Conservation (phyloP, 768 basidiomycete genomes). For the Tylopilus cervinicoccineus region DNA sequence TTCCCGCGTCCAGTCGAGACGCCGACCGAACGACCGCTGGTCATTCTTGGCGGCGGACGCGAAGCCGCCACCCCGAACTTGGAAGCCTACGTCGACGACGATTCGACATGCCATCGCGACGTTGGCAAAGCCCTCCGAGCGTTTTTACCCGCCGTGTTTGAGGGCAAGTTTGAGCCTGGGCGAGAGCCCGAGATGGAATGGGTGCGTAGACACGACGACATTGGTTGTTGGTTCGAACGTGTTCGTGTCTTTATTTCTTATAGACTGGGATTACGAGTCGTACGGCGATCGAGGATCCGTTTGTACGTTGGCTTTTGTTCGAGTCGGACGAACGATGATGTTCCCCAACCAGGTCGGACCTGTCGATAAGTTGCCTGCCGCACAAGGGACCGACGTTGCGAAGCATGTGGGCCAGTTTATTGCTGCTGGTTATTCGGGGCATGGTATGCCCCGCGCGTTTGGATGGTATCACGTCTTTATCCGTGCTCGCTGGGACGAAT, state of each 20-base stretch:
- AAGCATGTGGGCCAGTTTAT: slow-evolving; percentile 60
- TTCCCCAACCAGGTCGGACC: slow-evolving; percentile 57
- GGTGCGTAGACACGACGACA: slow-evolving; percentile 37
- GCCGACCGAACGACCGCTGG: slow-evolving; percentile 41
- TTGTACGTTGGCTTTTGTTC: slow-evolving; percentile 42
- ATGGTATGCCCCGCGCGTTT: slow-evolving; percentile 77
- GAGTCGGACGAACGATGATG: not conserved
- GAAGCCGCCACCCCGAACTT: slow-evolving; percentile 37
- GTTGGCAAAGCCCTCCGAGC: slow-evolving; percentile 49
- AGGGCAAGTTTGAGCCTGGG: slow-evolving; percentile 45
- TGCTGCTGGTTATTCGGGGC: slow-evolving; percentile 69
- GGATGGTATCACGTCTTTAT: slow-evolving; percentile 41
- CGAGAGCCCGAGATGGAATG: slow-evolving; percentile 75
- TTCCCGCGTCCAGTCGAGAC: slow-evolving; percentile 58
- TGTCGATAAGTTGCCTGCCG: slow-evolving; percentile 34
- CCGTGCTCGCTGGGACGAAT: not conserved
- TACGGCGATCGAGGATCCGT: slow-evolving; percentile 57
- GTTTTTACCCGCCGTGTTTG: slow-evolving; percentile 59
- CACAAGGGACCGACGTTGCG: slow-evolving; percentile 14
- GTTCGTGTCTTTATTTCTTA: not conserved
- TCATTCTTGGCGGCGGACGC: slow-evolving; percentile 73
- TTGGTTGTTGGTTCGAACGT: not conserved
- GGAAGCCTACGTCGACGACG: slow-evolving; percentile 56
- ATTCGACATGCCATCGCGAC: slow-evolving; percentile 44
- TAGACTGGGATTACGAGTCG: slow-evolving; percentile 86